Base-by-base conservation (phyloP, 2,329 filamentous ascomycete genomes). In the Xylaria hypoxylon region DNA sequence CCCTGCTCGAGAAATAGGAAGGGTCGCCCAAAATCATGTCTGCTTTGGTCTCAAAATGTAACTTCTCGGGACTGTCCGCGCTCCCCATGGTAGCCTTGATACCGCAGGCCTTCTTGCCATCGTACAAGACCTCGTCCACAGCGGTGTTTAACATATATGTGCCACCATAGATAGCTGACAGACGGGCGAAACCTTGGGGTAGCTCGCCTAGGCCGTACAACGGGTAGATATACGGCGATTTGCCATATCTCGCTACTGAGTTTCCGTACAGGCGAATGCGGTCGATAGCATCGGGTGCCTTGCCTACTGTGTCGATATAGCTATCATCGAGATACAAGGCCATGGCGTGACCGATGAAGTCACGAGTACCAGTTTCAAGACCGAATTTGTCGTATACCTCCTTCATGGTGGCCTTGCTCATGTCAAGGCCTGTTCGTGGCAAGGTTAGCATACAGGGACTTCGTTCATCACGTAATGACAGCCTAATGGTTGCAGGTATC, bases 141-240 rank as follows among this genome's bases (percentile, higher is more conserved):
- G 90, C 89, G 73, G 96, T 97, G 86, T 98, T 98, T 77, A 99
- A 90, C 94, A 99, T 99, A 84, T 99, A 99, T 57, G 96, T 99
- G 74, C 96, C 96, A 71, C 96, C 96, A 79, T 99, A 98, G 82
- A 99, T 98, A 80, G 96, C 96, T 45, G 94, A 97, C 61, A 99
- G 88, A 80, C 96, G 94, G 70, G 96, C 96, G 77, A 99, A 99
- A 67, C 95, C 95, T 83, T 99, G 96, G 40, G 96, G 96, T 63
- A 99, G 91, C 84, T 99, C 96, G 79, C 92, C 96, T 56, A 99
- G 89, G 69, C 96, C 96, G 83, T 99, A 99, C 35, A 98, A 90
- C 55, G 96, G 96, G 86, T 99, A 99, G 84, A 99, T 98, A 85
- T 98, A 99, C 51, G 96, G 96, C 13, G 94, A 98, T 83, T 97